Evolutionary conservation across 2,329 filamentous ascomycete species (phyloP), one percentile per base, ranked within the genome.

Genomic region (Teratosphaeria zuluensis): DNA sequence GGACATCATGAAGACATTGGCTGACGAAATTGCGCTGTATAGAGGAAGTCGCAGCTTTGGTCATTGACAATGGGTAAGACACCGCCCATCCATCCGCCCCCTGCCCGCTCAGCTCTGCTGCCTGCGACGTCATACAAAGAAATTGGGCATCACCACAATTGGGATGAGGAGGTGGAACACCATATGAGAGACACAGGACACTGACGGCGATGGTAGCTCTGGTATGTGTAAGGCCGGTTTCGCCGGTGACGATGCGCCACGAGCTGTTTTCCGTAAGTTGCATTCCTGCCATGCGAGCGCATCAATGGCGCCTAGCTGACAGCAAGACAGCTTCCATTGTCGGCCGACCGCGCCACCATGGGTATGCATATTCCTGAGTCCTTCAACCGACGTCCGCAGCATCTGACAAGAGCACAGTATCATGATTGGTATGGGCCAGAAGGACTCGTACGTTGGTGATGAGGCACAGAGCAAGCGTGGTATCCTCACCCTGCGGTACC

Each of bases 191-290:
- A 61, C 55, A 57, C 55, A 58, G 38, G 48, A 58, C 53, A 60
- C 67, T 71, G 68, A 70, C 66, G 57, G 24, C 56, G 60, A 67
- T 62, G 58, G 35, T 78, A 97, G 92, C 88, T 97, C 94, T 81
- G 94, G 94, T 87, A 97, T 99, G 94, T 99, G 94, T 84, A 99
- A 99, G 86, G 94, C 94, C 88, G 94, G 94, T 92, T 99, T 99
- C 83, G 94, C 94, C 84, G 94, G 94, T 91, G 94, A 99, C 77
- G 94, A 99, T 89, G 94, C 94, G 82, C 94, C 94, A 78, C 88
- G 94, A 86, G 94, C 94, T 82, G 94, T 99, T 78, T 99, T 99
- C 87, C 94, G 92, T 97, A 89, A 96, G 92, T 92, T 63, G 12
- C 46, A n/a, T 2, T 32, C 52, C 65, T 66, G 65, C 63, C 53